Conservation (phyloP, 257 asterid species). For the Coffea canephora region DNA sequence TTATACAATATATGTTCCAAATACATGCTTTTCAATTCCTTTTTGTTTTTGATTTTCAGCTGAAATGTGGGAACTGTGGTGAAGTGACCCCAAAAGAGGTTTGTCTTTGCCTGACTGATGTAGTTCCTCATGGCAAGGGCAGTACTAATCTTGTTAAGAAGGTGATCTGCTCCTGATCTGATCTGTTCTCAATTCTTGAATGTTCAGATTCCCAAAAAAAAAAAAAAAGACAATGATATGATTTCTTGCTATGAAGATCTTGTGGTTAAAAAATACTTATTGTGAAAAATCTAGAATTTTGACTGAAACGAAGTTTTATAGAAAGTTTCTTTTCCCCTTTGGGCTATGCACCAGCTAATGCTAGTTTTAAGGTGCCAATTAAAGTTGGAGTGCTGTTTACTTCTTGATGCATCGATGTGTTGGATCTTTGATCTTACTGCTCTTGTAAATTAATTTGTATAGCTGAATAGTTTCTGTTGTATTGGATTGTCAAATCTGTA, state of each 20-base stretch:
- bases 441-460: neutral
- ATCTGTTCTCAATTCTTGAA: neutral
- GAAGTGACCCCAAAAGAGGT: slow-evolving; percentile 71
- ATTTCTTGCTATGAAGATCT: neutral
- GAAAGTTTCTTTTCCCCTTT: neutral
- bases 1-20: neutral
- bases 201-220: too few relatives aligned
- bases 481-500: neutral
- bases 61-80: slow-evolving; percentile 78
- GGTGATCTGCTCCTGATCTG: slow-evolving; percentile 31
- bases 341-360: too few relatives aligned
- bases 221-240: neutral
- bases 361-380: too few relatives aligned
- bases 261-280: neutral
- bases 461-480: neutral
- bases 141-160: slow-evolving; percentile 64
- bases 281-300: neutral
- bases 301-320: neutral
- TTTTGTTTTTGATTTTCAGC: slow-evolving; percentile 31
- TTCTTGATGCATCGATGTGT: too few relatives aligned
- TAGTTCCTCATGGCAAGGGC: slow-evolving; percentile 64
- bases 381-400: too few relatives aligned
- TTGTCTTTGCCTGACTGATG: slow-evolving; percentile 58
- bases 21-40: slow-evolving; percentile 4
- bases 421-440: neutral